phyloP scores from a whole-genome alignment of 106 monocot species.

The Allium fistulosum region DNA sequence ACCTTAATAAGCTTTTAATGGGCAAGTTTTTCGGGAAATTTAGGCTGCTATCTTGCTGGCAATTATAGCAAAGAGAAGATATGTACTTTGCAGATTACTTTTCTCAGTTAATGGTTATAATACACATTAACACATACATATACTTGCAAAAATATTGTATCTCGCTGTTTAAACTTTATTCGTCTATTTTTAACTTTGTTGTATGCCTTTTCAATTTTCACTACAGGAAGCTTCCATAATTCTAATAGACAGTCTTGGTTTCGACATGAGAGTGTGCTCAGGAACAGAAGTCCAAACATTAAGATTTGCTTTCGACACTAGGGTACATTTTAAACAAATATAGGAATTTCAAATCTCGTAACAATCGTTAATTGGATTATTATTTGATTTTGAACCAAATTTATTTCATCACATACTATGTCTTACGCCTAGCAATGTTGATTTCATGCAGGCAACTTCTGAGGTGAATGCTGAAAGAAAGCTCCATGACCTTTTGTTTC shows the following conservation, averaged over 20 bases:
- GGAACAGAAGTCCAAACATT: conserved; percentile 81
- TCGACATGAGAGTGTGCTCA: conserved; percentile 83
- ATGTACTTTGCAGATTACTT: too few species aligned
- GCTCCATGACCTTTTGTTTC: conserved; percentile 47
- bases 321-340: conserved; percentile 23
- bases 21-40: too few species aligned
- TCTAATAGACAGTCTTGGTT: conserved; percentile 84
- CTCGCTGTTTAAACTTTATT: not conserved
- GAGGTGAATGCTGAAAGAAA: conserved; percentile 56
- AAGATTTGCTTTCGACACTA: conserved; percentile 61
- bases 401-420: too few species aligned
- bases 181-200: not conserved
- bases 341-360: not conserved
- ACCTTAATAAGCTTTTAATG: too few species aligned
- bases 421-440: too few species aligned
- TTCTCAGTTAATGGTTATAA: too few species aligned
- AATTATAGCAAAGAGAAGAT: too few species aligned
- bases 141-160: not conserved
- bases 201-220: not conserved
- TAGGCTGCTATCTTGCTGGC: too few species aligned
- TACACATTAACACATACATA: too few species aligned
- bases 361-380: too few species aligned
- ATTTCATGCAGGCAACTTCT: conserved; percentile 42
- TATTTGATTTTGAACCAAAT: too few species aligned
- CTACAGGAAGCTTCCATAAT: conserved; percentile 66